A percentile compares a stretch with the other conserved stretches of the same genome.
Conservation (phyloP, 768 basidiomycete species). For the Boletus pseudopeckii region DNA sequence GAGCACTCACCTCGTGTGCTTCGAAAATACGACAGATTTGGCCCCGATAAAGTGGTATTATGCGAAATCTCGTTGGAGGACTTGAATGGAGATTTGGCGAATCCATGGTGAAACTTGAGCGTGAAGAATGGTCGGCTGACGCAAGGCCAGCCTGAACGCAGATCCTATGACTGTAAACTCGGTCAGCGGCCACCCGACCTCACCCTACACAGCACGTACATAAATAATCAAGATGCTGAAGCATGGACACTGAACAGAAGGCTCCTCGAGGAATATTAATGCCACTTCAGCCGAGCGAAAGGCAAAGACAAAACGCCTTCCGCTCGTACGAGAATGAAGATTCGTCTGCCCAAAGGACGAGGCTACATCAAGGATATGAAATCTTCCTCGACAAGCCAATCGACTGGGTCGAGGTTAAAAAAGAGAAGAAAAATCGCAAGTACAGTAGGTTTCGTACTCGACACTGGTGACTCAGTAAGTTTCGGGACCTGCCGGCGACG, state of each 20-base stretch:
- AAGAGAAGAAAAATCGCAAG: too few species aligned
- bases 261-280: too few species aligned
- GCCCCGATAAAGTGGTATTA: not conserved
- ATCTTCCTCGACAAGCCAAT: slow-evolving; percentile 23
- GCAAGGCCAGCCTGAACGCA: not conserved
- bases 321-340: slow-evolving; percentile 7
- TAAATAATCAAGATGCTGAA: not conserved
- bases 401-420: slow-evolving; percentile 21
- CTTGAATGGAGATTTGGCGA: not conserved
- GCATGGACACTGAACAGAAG: too few species aligned
- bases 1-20: not conserved
- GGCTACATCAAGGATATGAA: slow-evolving; percentile 18
- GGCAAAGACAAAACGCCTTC: not conserved
- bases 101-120: not conserved
- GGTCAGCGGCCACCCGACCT: not conserved
- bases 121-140: not conserved
- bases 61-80: not conserved
- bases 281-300: too few species aligned
- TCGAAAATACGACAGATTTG: not conserved
- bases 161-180: not conserved
- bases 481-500: too few species aligned
- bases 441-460: too few species aligned
- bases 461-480: too few species aligned
- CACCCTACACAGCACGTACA: slow-evolving; percentile 5
- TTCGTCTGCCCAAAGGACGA: slow-evolving; percentile 34